A percentile compares a stretch with the other conserved stretches of the same genome.
These are phyloP conservation scores for Bolboschoenoplectus hybrid DNA, from an alignment of 202 grass and related monocot genomes.

Conservation along the genomic window DNA sequence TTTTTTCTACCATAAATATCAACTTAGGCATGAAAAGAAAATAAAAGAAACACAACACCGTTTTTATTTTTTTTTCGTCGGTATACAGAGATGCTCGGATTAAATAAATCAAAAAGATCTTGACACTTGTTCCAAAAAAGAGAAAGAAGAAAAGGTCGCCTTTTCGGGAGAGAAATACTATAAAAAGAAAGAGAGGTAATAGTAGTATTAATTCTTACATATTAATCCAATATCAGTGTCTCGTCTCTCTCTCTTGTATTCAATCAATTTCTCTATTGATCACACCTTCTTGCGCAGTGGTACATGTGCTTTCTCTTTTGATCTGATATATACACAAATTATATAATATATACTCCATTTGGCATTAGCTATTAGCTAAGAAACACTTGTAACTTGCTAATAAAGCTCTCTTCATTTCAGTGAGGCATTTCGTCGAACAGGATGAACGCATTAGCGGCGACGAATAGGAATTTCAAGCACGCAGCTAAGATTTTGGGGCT, in stretches of 20 bases:
- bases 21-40: too few species aligned
- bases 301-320: not conserved
- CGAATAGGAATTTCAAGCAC: constrained; percentile 95
- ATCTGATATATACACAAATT: not conserved
- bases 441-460: constrained; percentile 97
- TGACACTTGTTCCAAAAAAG: too few species aligned
- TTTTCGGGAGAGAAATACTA: too few species aligned
- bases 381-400: not conserved
- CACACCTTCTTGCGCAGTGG: not conserved
- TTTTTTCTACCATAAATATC: too few species aligned
- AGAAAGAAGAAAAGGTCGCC: too few species aligned
- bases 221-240: too few species aligned
- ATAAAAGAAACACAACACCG: too few species aligned
- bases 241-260: not conserved
- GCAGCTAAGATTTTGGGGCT: constrained; percentile 88
- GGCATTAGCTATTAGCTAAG: not conserved
- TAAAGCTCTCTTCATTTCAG: not conserved
- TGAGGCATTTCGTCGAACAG: constrained; percentile 35
- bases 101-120: too few species aligned
- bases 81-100: too few species aligned
- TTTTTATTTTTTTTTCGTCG: too few species aligned
- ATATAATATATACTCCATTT: not conserved
- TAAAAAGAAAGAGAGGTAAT: too few species aligned
- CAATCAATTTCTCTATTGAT: not conserved
- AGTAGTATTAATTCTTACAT: too few species aligned